These are phyloP conservation scores for Moesziomyces globuligerus DNA, from an alignment of 1,284 basidiomycete species.

Conservation along the genomic window DNA sequence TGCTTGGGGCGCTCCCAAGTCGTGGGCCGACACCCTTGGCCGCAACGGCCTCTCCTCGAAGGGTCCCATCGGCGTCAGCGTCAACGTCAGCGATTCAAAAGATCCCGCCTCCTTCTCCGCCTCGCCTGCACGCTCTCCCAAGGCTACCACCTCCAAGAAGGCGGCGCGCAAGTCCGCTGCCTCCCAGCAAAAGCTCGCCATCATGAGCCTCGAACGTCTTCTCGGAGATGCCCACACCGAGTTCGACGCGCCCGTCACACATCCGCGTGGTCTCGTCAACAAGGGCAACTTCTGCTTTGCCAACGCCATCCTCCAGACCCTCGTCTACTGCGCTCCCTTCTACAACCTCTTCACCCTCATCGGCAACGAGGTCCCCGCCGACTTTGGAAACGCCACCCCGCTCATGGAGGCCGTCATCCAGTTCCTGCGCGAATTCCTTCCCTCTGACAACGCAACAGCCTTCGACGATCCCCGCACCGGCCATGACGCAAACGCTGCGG, in stretches of 20 bases:
- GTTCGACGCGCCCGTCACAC: conserved; percentile 69
- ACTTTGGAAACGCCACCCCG: conserved; percentile 73
- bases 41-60: conserved; percentile 21
- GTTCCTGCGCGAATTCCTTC: conserved; percentile 82
- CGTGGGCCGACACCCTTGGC: conserved; percentile 39
- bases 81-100: conserved; percentile 31
- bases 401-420: conserved; percentile 83
- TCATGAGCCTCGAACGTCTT: conserved; percentile 42
- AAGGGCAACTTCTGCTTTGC: conserved; percentile 98
- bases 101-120: conserved; percentile 11
- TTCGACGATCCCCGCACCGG: conserved; percentile 17
- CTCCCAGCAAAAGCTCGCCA: conserved; percentile 5
- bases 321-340: conserved; percentile 89
- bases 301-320: conserved; percentile 88
- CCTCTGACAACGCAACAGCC: conserved; percentile 35
- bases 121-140: conserved; percentile 30
- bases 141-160: conserved; percentile 22
- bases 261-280: conserved; percentile 88
- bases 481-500: conserved; percentile 24
- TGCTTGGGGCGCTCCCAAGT: conserved; percentile 42
- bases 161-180: conserved; percentile 28
- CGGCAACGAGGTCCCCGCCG: conserved; percentile 71
- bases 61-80: conserved; percentile 42
- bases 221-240: conserved; percentile 45
- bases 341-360: conserved; percentile 81